These are phyloP conservation scores for Fistulina hepatica DNA, from an alignment of 1,284 basidiomycete species.

Conservation along the genomic window DNA sequence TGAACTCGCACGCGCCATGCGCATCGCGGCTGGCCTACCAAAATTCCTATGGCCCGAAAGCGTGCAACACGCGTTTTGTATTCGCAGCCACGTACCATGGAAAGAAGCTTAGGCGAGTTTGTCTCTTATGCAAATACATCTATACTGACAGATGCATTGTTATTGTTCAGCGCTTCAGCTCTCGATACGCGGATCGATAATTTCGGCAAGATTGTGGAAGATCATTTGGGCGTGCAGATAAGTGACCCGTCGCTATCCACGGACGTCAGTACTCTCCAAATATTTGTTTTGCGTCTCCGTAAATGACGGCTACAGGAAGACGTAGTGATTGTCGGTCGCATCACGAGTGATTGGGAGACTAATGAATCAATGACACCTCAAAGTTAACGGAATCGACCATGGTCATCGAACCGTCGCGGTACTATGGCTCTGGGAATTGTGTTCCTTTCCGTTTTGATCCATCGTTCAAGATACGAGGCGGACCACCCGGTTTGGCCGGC, in stretches of 20 bases:
- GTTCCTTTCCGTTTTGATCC: too few species aligned
- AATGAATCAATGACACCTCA: too few species aligned
- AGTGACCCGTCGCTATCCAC: constrained; percentile 69
- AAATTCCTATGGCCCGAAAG: constrained; percentile 7
- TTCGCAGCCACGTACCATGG: constrained; percentile 26
- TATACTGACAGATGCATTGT: too few species aligned
- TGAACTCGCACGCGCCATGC: constrained; percentile 15
- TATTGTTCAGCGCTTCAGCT: too few species aligned
- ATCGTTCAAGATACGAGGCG: constrained; percentile 62
- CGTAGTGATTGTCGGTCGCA: constrained; percentile 79
- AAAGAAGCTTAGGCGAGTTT: too few species aligned
- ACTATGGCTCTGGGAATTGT: constrained; percentile 63
- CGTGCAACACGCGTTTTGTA: constrained; percentile 5
- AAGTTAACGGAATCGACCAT: constrained; percentile 71
- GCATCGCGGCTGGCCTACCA: constrained; percentile 5
- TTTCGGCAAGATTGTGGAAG: constrained; percentile 60
- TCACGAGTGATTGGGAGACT: constrained; percentile 61
- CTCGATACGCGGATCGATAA: constrained; percentile 83
- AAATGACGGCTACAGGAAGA: too few species aligned
- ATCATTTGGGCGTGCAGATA: constrained; percentile 61
- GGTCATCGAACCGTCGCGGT: constrained; percentile 72
- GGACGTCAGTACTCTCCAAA: constrained; percentile 38
- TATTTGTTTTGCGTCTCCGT: too few species aligned
- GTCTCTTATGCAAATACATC: too few species aligned
- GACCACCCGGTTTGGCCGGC: constrained; percentile 50